Percentiles rank a stretch among this genome's conserved stretches.
Evolutionary conservation across 208 protist species (phyloP).

Genomic region (Herpetomonas tarakana): DNA sequence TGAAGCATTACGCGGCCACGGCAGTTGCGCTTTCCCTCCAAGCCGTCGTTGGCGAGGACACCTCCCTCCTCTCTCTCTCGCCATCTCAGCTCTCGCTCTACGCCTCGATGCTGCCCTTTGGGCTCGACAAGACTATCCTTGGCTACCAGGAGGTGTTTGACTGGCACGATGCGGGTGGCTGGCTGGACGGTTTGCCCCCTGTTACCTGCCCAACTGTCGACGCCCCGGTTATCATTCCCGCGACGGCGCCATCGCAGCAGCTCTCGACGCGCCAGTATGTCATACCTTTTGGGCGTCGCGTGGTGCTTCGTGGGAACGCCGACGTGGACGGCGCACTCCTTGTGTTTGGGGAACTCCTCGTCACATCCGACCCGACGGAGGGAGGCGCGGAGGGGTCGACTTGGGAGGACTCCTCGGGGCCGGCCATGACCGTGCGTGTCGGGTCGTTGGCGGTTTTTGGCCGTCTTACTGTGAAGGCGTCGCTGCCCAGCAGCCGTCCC

Average conservation of each 20-base stretch:
- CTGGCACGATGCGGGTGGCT: constrained; percentile 25
- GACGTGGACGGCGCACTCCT: constrained; percentile 24
- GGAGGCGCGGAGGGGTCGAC: neutral
- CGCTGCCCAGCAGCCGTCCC: neutral
- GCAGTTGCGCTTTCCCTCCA: neutral
- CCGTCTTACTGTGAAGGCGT: constrained; percentile 15
- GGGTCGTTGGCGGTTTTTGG: constrained; percentile 33
- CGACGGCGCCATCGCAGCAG: too few relatives aligned
- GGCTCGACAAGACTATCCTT: too few relatives aligned
- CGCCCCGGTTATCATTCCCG: too few relatives aligned
- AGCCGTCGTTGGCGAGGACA: neutral
- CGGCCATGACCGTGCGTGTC: constrained; percentile 6
- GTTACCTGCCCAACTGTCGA: too few relatives aligned
- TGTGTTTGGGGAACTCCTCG: constrained; percentile 30
- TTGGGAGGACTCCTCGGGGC: neutral
- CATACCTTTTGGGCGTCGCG: constrained; percentile 24
- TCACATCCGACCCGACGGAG: neutral
- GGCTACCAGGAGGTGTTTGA: too few relatives aligned
- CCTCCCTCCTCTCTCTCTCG: constrained; percentile 6
- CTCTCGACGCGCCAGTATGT: constrained; percentile 13
- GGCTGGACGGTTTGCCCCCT: constrained; percentile 25
- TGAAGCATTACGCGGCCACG: neutral
- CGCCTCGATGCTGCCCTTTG: too few relatives aligned
- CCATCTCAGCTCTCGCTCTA: too few relatives aligned
- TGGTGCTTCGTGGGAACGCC: constrained; percentile 14